Evolutionary conservation across 106 monocot species (phyloP).

Genomic region (Acorus calamus): DNA sequence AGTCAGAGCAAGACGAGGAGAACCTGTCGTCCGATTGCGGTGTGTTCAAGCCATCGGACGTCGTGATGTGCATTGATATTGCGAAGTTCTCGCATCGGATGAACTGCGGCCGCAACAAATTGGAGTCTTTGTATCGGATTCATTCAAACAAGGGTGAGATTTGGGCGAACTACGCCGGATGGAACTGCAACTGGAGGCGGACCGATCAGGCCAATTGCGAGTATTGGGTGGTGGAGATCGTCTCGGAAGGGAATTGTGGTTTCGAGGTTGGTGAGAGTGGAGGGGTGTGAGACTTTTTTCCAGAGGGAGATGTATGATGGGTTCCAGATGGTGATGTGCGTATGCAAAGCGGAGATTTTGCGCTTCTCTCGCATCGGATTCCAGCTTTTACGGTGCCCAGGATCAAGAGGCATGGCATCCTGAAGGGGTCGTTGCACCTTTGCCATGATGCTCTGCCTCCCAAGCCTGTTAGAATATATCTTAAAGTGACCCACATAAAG

Average conservation of each 20-base stretch:
- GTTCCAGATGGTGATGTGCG: constrained; percentile 11
- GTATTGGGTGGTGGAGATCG: constrained; percentile 34
- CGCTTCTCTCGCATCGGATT: constrained; percentile 30
- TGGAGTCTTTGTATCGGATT: constrained; percentile 24
- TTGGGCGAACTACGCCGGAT: constrained; percentile 29
- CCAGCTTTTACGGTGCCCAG: constrained; percentile 28
- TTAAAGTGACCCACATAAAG: too few species aligned
- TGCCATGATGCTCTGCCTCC: too few species aligned
- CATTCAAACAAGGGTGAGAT: constrained; percentile 36
- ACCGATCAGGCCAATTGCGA: constrained; percentile 7
- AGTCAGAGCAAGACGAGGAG: too few species aligned
- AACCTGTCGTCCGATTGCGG: too few species aligned
- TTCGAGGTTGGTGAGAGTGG: constrained; percentile 23
- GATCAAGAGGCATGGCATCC: constrained; percentile 17
- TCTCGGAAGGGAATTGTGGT: constrained; percentile 27
- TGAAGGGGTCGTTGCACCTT: constrained; percentile 27
- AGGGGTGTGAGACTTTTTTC: constrained; percentile 27
- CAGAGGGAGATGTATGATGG: constrained; percentile 22
- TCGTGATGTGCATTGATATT: too few species aligned
- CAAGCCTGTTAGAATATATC: too few species aligned
- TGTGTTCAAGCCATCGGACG: too few species aligned
- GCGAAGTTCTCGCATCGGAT: constrained; percentile 31
- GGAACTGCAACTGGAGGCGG: constrained; percentile 15
- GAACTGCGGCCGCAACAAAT: constrained; percentile 23
- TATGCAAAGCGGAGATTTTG: constrained; percentile 26